Conservation (phyloP, 768 basidiomycete genomes). For the Trametes punicea region DNA sequence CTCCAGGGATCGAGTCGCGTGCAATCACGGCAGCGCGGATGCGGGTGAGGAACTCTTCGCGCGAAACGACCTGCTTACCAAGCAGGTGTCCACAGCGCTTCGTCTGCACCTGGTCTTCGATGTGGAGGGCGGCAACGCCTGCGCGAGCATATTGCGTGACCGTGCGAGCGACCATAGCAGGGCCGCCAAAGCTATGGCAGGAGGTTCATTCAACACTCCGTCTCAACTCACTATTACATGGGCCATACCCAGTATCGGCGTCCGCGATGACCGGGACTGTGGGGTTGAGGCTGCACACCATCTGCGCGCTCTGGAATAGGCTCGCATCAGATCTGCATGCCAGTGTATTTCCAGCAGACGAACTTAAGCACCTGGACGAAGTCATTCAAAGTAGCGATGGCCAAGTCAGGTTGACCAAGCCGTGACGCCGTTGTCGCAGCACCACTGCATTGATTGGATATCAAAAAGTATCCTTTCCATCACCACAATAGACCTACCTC, state of each 20-base stretch:
- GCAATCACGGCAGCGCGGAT: slow-evolving; percentile 77
- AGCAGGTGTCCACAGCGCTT: slow-evolving; percentile 79
- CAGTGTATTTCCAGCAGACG: slow-evolving; percentile 7
- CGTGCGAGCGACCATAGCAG: slow-evolving; percentile 72
- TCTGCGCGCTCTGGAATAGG: slow-evolving; percentile 50
- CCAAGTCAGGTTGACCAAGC: slow-evolving; percentile 74
- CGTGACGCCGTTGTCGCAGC: slow-evolving; percentile 80
- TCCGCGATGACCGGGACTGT: slow-evolving; percentile 73
- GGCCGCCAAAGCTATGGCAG: slow-evolving; percentile 56
- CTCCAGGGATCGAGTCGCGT: slow-evolving; percentile 70
- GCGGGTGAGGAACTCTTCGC: slow-evolving; percentile 70
- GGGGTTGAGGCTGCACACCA: slow-evolving; percentile 66
- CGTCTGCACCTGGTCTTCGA: slow-evolving; percentile 81
- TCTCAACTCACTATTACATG: not conserved
- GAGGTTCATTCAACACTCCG: not conserved
- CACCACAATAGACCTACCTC: slow-evolving; percentile 39
- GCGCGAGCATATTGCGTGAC: slow-evolving; percentile 66
- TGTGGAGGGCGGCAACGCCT: slow-evolving; percentile 73
- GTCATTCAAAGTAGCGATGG: slow-evolving; percentile 75
- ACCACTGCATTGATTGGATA: slow-evolving; percentile 40
- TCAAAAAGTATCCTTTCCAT: not conserved
- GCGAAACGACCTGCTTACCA: slow-evolving; percentile 79
- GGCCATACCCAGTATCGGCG: slow-evolving; percentile 67
- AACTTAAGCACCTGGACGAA: slow-evolving; percentile 68
- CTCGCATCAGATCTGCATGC: not conserved